A percentile compares a stretch with the other conserved stretches of the same genome.
These are phyloP conservation scores for Beta corolliflora DNA, from an alignment of 179 eudicot species.

Conservation along the genomic window DNA sequence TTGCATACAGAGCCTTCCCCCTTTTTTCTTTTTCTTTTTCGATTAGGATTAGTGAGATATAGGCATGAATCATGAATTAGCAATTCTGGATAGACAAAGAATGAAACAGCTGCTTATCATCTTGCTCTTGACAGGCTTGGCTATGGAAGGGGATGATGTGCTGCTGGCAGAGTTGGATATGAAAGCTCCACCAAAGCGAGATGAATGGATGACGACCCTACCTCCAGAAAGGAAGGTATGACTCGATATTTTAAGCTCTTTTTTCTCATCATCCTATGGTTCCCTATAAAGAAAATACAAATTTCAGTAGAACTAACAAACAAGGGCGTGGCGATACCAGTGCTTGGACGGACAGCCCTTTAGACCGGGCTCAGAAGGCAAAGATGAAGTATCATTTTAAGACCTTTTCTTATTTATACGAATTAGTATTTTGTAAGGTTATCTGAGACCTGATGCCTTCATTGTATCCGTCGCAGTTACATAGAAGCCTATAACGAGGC, in stretches of 20 bases:
- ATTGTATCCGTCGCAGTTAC: conserved; percentile 48
- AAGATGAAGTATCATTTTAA: conserved; percentile 64
- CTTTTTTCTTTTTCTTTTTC: background rate
- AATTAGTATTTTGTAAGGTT: no score
- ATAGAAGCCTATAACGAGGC: conserved; percentile 87
- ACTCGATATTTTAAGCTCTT: background rate
- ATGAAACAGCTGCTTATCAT: background rate
- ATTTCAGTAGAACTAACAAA: conserved; percentile 63
- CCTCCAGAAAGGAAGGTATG: conserved; percentile 70
- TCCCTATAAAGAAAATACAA: conserved; percentile 21
- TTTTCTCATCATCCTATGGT: conserved; percentile 29
- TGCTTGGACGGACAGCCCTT: conserved; percentile 89
- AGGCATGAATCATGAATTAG: background rate
- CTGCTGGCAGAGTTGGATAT: conserved; percentile 73
- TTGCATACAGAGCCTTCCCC: background rate
- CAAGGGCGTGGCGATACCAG: conserved; percentile 97
- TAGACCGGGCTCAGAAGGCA: conserved; percentile 81
- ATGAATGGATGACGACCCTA: conserved; percentile 97
- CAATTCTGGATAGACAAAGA: background rate
- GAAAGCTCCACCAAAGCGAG: conserved; percentile 73
- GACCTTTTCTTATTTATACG: background rate
- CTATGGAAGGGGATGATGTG: conserved; percentile 95
- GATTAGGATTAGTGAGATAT: background rate
- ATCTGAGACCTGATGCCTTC: background rate
- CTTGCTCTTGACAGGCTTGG: conserved; percentile 53